Base-by-base conservation (phyloP, 2,329 filamentous ascomycete genomes). In the Capronia americana region DNA sequence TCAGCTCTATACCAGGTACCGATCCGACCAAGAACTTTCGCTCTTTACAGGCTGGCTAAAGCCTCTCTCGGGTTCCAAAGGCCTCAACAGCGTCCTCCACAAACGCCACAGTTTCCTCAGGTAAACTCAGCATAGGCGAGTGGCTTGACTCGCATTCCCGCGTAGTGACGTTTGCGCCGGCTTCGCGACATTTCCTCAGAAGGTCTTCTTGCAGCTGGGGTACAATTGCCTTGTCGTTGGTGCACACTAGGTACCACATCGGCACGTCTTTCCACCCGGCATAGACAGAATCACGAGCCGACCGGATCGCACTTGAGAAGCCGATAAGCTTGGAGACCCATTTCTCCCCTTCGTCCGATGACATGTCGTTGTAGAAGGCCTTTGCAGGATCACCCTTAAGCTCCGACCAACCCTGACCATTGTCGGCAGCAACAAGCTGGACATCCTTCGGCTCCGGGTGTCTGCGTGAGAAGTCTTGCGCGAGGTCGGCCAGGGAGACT, bases 321-420 rank as follows among this genome's bases (percentile, higher is more conserved):
- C 69, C 71, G 0, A 72, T 75, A 7, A 85, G 79, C 65, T 79
- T 77, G 0, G 72, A 72, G 0, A 77, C 76, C 80, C 82, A 84
- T 50, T 74, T 73, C 5, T 78, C 72, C 0, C 75, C 81, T 60
- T 85, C 82, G 0, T 80, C 77, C 0, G 65, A 70, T 0, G 81
- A 76, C 1, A 85, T 64, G 71, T 86, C 83, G 66, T 85, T 81
- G 64, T 85, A 86, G 61, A 85, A 82, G 1, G 84, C 67, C 4
- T 83, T 73, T 6, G 76, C 69, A 0, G 80, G 73, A 17, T 79
- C 70, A 23, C 68, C 72, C 12, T 76, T 72, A 3, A 85, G 61
- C 0, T 78, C 77, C 1, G 79, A 79, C 44, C 76, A 79, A 2
- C 83, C 83, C 0, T 77, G 81, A n/a, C 75, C 74, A 0, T 65